A percentile compares a stretch with the other conserved stretches of the same genome.
These are phyloP conservation scores for Didymella pomorum DNA, from an alignment of 2,329 filamentous ascomycete species.

Conservation along the genomic window DNA sequence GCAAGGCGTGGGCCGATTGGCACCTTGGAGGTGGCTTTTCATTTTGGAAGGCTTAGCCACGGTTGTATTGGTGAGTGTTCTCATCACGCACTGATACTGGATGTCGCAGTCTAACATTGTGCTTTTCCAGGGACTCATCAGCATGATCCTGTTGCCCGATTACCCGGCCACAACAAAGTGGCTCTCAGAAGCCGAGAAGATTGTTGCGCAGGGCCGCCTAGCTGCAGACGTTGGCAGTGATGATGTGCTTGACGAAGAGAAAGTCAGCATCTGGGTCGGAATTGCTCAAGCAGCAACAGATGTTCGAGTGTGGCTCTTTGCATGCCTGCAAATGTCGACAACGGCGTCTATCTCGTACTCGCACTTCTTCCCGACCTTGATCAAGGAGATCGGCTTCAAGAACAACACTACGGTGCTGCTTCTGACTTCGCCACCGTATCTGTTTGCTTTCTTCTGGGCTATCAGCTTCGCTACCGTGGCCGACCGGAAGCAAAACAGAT, in stretches of 20 bases:
- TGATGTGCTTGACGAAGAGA: not conserved
- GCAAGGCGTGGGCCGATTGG: no score
- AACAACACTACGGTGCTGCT: not conserved
- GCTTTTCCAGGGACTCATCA: not conserved
- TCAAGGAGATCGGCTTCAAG: not conserved
- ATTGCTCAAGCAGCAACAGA: not conserved
- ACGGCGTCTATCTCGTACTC: not conserved
- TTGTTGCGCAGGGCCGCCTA: not conserved
- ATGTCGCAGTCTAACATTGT: not conserved
- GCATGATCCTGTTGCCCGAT: not conserved
- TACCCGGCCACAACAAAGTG: not conserved
- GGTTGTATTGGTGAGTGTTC: not conserved
- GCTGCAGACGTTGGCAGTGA: not conserved
- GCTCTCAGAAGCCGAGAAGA: not conserved
- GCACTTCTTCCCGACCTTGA: not conserved
- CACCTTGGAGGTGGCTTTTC: no score
- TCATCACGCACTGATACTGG: not conserved
- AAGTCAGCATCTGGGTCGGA: not conserved
- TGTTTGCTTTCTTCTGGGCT: not conserved
- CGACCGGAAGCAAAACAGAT: not conserved
- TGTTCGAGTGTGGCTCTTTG: not conserved
- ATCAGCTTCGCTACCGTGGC: not conserved
- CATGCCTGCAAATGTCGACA: not conserved
- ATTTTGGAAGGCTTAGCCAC: not conserved
- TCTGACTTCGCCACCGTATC: not conserved